Evolutionary conservation across 305 asterid species (phyloP).

Genomic region (Fraxinus paxiana): DNA sequence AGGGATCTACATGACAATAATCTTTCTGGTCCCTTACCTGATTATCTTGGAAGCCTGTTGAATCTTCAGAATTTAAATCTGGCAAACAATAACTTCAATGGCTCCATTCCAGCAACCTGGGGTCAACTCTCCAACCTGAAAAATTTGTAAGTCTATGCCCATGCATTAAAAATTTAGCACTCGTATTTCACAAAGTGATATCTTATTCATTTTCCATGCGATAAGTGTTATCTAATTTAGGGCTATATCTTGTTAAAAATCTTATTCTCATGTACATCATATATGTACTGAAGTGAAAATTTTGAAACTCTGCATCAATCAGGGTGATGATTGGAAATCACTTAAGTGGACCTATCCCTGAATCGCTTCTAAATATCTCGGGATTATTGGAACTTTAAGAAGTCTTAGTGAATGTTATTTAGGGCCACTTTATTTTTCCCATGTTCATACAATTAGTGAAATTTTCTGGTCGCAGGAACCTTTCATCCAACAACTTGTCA

Average conservation of each 20-base stretch:
- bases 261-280: neutral
- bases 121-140: conserved; percentile 60
- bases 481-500: conserved; percentile 66
- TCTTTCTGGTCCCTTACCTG: conserved; percentile 65
- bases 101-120: conserved; percentile 74
- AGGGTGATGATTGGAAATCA: conserved; percentile 59
- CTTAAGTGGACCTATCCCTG: conserved; percentile 57
- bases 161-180: neutral
- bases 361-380: conserved; percentile 46
- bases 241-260: neutral
- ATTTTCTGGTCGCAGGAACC: conserved; percentile 51
- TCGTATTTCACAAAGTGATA: neutral
- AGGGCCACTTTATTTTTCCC: neutral
- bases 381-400: conserved; percentile 58
- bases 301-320: conserved; percentile 28
- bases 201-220: neutral
- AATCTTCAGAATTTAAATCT: conserved; percentile 62
- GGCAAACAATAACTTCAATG: conserved; percentile 62
- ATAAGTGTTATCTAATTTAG: neutral
- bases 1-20: conserved; percentile 73
- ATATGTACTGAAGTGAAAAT: neutral
- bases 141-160: conserved; percentile 47
- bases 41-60: conserved; percentile 52
- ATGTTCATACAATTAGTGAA: neutral
- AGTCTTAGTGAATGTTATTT: neutral